Base-by-base conservation (phyloP, 768 basidiomycete genomes). In the Pisolithus albus region DNA sequence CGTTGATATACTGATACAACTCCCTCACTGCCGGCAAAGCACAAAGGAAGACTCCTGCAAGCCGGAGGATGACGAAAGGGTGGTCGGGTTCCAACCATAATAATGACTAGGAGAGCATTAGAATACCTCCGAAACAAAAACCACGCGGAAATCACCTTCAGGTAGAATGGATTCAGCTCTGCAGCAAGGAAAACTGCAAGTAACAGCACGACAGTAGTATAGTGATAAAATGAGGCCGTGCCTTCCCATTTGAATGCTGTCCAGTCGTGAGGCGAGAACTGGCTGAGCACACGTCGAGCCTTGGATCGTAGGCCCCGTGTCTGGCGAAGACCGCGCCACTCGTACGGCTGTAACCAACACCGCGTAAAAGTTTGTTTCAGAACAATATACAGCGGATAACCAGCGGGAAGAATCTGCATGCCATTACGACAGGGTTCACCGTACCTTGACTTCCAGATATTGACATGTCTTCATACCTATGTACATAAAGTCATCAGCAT, bases 51-150 rank as follows among this genome's bases (percentile, higher is more conserved):
- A 92, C 81, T 53, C 81, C 81, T 15, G 80, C 82, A 9, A 92
- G 77, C 32, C 78, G 70, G 55, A 80, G 70, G 52, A 91, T 86
- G 46, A 92, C 76, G 56, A 92, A 81, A 10, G 89, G 90, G 65
- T 92, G 90, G 66, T 89, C 84, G 34, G 90, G 91, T 62, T 92
- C 88, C 84, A 92, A 86, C 89, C 90, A 92, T 36, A 92, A 73
- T 54, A 83, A 59, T 7, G 64, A 65, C 64, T 65, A 45, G 7
- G 36, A 7, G 19, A 23, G 69, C 69, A 67, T 77, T 81, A 75
- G 53, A 42, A 50, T 47, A 50, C 56, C 4, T 34, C 34, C 30
- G 21, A 34, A 15, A 21, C 28, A 28, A 30, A 18, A 21, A 21
- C 50, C 19, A 53, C 45, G 36, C 28, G 38, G 38, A 50, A 55